Conservation (phyloP, 192 early-diverging fungal species). For the Entomortierella lignicola region DNA sequence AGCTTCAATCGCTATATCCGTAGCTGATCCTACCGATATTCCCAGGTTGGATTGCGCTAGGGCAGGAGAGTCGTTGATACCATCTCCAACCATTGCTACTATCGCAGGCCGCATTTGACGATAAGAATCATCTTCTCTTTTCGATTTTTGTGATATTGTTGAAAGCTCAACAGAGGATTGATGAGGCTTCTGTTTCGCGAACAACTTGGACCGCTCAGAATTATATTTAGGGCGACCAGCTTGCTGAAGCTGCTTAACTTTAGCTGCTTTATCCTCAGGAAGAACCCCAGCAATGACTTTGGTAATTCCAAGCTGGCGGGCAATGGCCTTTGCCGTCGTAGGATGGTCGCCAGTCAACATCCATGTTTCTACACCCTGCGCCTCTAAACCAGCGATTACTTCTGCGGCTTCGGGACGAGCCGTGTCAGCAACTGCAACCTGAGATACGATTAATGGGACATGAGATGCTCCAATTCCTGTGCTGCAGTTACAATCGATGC, state of each 20-base stretch:
- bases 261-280: conserved; percentile 77
- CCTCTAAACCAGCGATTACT: conserved; percentile 62
- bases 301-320: conserved; percentile 71
- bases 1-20: conserved; percentile 91
- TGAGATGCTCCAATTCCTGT: conserved; percentile 21
- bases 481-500: conserved; percentile 53
- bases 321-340: conserved; percentile 72
- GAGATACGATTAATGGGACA: conserved; percentile 60
- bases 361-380: conserved; percentile 72
- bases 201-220: conserved; percentile 7
- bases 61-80: conserved; percentile 95
- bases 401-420: conserved; percentile 67
- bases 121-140: neutral
- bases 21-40: conserved; percentile 90
- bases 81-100: conserved; percentile 96
- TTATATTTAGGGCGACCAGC: conserved; percentile 14
- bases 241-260: conserved; percentile 68
- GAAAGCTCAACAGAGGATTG: neutral
- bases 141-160: neutral
- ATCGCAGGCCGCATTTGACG: conserved; percentile 50
- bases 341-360: conserved; percentile 86
- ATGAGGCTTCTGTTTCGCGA: neutral
- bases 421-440: conserved; percentile 73
- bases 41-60: conserved; percentile 91
- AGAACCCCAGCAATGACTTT: conserved; percentile 75